Evolutionary conservation across 1,284 basidiomycete genomes (phyloP), one percentile per base, ranked within the genome.

Genomic region (Microbotryum intermedium): DNA sequence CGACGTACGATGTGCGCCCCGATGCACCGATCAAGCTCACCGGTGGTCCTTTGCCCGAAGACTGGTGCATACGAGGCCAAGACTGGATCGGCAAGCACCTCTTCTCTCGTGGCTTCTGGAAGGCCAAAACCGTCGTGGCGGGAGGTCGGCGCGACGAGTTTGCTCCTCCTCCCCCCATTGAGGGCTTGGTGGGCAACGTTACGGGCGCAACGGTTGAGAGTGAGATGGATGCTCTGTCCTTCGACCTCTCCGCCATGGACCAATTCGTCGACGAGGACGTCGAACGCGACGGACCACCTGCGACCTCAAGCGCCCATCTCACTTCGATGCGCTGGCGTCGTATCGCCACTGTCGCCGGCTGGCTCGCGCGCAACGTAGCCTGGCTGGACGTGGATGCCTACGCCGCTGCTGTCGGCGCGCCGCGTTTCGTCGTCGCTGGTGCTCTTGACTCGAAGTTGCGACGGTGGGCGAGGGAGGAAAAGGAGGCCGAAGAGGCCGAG

Each of bases 11-110:
- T 8, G 78, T 87, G 10, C 84, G 84, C 2, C 78, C 82, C 58
- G 80, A 81, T 53, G 78, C 59, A 80, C 65, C 70, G 13, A 69
- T 70, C 18, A 75, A 77, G 53, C 72, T 80, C 9, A 73, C 76
- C 18, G 69, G 81, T 9, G 77, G 81, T 16, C 87, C 91, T 0
- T 77, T 98, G 3, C 83, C 88, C 0, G 95, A 98, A 74, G 95
- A 98, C 73, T 97, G 92, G 90, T 89, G 88, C 69, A 75, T 97
- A 62, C 82, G 93, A 34, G 95, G 95, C 4, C 88, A 93, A 83
- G 88, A 90, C 65, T 98, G 94, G 94, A 85, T 89, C 2, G 86
- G 88, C 7, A 81, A 89, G 62, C 83, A 84, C 59, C 84, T 95
- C 2, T 95, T 87, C 73, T 90, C 92, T 72, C 82, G 88, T 49